Evolutionary conservation across 495 filamentous ascomycete species (phyloP).

Genomic region (Hyaloscypha variabilis): DNA sequence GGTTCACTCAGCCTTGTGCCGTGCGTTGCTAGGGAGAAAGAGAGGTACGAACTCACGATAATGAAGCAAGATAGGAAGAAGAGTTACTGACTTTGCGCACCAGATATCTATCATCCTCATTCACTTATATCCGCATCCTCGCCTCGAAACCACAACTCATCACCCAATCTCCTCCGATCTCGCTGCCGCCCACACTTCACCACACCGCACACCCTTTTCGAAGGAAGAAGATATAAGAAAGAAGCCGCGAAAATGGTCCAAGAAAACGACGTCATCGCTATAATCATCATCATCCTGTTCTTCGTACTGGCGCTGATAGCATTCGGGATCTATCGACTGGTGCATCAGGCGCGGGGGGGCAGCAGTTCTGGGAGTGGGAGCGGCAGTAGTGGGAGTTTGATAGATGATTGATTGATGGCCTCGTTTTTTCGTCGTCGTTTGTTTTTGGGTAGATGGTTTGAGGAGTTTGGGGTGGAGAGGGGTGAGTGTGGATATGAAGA

Average conservation of each 20-base stretch:
- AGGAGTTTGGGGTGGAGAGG: not conserved
- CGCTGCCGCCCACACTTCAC: not conserved
- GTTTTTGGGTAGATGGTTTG: too few species aligned
- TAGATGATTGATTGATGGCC: slow-evolving; percentile 24
- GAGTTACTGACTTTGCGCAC: not conserved
- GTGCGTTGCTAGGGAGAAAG: not conserved
- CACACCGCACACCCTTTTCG: not conserved
- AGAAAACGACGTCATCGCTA: slow-evolving; percentile 77
- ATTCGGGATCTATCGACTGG: slow-evolving; percentile 67
- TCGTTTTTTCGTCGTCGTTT: too few species aligned
- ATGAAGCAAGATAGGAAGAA: not conserved
- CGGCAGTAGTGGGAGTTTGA: slow-evolving; percentile 23
- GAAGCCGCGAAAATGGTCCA: slow-evolving; percentile 45
- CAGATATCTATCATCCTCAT: not conserved
- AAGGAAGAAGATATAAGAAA: too few species aligned
- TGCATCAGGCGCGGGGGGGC: slow-evolving; percentile 48
- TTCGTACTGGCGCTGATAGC: slow-evolving; percentile 69
- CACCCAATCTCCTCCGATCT: not conserved
- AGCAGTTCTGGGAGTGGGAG: slow-evolving; percentile 29
- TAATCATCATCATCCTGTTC: slow-evolving; percentile 83
- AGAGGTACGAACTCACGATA: not conserved
- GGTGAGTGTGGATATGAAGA: not conserved
- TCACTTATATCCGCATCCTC: not conserved
- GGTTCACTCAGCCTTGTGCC: not conserved
- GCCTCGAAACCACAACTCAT: not conserved